These are phyloP conservation scores for Ophiocordyceps camponoti-saundersi DNA, from an alignment of 2,329 filamentous ascomycete genomes.

Conservation along the genomic window DNA sequence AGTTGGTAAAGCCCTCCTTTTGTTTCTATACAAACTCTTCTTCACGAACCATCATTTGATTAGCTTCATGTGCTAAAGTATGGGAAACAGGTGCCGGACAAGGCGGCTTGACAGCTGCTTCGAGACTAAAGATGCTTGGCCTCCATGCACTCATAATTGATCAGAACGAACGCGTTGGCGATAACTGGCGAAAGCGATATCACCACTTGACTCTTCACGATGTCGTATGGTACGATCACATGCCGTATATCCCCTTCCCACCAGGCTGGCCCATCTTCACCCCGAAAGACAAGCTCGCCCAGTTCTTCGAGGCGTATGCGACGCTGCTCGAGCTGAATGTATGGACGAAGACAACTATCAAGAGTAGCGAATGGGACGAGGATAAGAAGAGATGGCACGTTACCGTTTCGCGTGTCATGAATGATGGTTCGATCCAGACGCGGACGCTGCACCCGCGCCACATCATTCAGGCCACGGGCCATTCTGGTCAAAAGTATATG, in stretches of 20 bases:
- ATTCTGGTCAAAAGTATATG: slow-evolving; percentile 47
- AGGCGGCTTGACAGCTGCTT: slow-evolving; percentile 37
- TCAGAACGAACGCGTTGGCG: slow-evolving; percentile 37
- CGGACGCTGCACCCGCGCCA: slow-evolving; percentile 44
- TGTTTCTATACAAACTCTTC: neutral
- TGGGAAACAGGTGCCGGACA: slow-evolving; percentile 35
- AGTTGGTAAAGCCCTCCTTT: slow-evolving; percentile 27
- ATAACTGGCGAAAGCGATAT: slow-evolving; percentile 48
- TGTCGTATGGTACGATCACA: slow-evolving; percentile 42
- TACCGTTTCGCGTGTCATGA: slow-evolving; percentile 30
- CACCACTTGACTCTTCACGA: slow-evolving; percentile 52
- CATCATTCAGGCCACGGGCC: slow-evolving; percentile 50
- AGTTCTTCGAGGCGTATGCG: slow-evolving; percentile 52
- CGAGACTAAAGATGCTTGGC: slow-evolving; percentile 40
- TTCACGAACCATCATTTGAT: neutral
- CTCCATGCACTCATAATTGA: slow-evolving; percentile 42
- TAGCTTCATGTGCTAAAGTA: neutral
- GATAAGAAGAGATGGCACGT: slow-evolving; percentile 35
- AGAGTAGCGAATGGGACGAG: slow-evolving; percentile 31
- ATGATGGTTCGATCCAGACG: slow-evolving; percentile 27
- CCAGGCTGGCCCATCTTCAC: slow-evolving; percentile 52
- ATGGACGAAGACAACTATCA: slow-evolving; percentile 38
- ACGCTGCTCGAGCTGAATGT: slow-evolving; percentile 50
- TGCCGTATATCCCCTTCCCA: slow-evolving; percentile 50
- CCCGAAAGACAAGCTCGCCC: slow-evolving; percentile 53